phyloP scores from a whole-genome alignment of 2,329 filamentous ascomycete genomes.

The Paraphaeosphaeria minitans region DNA sequence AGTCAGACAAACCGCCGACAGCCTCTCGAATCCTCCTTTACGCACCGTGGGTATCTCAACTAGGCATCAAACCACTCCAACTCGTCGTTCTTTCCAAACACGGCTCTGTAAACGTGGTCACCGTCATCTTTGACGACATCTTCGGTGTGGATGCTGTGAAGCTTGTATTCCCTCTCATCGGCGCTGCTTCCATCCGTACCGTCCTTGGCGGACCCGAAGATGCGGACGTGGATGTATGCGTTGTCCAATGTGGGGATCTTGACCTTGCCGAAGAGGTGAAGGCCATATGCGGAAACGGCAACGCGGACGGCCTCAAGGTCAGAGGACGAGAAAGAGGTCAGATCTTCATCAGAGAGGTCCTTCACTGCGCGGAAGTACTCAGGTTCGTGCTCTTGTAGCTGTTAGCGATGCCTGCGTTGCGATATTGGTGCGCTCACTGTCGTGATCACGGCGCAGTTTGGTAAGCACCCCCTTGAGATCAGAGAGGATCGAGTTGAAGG shows the following conservation, averaged over 20 bases:
- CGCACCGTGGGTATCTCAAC: constrained; percentile 12
- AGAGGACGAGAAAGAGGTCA: constrained; percentile 32
- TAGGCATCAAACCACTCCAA: constrained; percentile 45
- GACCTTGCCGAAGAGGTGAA: constrained; percentile 41
- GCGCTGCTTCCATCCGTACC: constrained; percentile 39
- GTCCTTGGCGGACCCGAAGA: constrained; percentile 40
- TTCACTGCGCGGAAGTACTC: constrained; percentile 47
- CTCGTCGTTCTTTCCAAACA: constrained; percentile 37
- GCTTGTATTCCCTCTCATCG: constrained; percentile 39
- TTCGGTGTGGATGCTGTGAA: constrained; percentile 44
- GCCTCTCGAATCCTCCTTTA: too few relatives aligned
- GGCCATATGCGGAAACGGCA: constrained; percentile 37
- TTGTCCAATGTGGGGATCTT: constrained; percentile 29
- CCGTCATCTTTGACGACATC: constrained; percentile 37
- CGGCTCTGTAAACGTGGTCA: constrained; percentile 37
- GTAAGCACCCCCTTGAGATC: constrained; percentile 40
- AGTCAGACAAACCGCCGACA: not conserved
- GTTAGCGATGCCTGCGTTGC: not conserved
- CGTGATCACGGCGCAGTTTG: constrained; percentile 42
- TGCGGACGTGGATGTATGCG: constrained; percentile 39
- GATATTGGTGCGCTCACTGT: constrained; percentile 30
- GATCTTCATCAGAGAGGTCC: constrained; percentile 46
- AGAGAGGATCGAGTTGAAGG: constrained; percentile 39
- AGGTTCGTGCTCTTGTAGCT: constrained; percentile 41
- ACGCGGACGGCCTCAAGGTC: constrained; percentile 38